These are phyloP conservation scores for Polyplosphaeria fusca DNA, from an alignment of 495 filamentous ascomycete genomes.

Conservation along the genomic window DNA sequence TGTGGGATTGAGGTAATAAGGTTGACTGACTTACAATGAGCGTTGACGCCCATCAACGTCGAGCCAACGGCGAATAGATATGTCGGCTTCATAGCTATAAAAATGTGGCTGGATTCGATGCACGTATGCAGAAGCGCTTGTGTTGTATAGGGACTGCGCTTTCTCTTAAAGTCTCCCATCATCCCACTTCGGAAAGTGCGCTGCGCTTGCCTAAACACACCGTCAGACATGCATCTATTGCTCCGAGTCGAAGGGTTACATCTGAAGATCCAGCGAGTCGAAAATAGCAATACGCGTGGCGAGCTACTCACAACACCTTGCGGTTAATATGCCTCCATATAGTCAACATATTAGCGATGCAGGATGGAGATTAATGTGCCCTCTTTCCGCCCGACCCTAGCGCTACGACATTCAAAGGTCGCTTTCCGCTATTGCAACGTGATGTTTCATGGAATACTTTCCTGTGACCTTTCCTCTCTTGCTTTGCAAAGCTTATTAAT, in stretches of 20 bases:
- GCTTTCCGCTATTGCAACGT: no score
- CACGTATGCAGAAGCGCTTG: neutral
- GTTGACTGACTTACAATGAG: conserved; percentile 13
- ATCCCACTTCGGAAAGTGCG: neutral
- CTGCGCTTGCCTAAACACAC: neutral
- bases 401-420: no score
- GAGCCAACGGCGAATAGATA: conserved; percentile 1
- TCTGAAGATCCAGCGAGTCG: neutral
- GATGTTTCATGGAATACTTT: no score
- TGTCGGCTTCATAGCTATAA: conserved; percentile 7
- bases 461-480: no score
- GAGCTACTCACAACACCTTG: neutral
- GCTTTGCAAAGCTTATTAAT: no score
- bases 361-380: neutral
- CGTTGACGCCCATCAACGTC: conserved; percentile 3
- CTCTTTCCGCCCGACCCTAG: no score
- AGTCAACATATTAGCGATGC: neutral
- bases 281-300: neutral
- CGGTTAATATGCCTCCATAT: conserved; percentile 1
- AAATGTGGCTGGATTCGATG: neutral
- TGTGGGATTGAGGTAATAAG: neutral
- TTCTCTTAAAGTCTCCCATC: neutral
- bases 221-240: neutral
- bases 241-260: neutral
- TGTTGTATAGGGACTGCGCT: neutral